phyloP scores from a whole-genome alignment of 352 stramenopile genomes.

The Aphanomyces stellatus region DNA sequence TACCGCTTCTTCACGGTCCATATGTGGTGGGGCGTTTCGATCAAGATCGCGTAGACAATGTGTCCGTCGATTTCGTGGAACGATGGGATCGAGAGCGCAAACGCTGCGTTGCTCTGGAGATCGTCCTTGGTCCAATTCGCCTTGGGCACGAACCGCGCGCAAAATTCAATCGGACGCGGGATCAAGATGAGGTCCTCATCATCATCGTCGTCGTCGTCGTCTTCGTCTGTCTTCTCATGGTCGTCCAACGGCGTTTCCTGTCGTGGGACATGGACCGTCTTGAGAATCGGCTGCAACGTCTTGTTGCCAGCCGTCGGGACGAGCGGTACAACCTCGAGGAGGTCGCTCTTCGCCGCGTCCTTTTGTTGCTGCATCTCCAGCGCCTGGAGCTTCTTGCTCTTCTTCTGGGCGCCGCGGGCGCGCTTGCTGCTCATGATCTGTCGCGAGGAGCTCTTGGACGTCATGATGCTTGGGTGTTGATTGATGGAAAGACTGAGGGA shows the following conservation, averaged over 20 bases:
- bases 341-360: neutral
- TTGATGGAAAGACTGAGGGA: neutral
- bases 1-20: slow-evolving; percentile 62
- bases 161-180: slow-evolving; percentile 48
- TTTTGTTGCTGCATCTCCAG: neutral
- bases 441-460: neutral
- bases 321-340: neutral
- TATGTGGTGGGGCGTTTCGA: slow-evolving; percentile 32
- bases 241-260: neutral
- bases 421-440: slow-evolving; percentile 15
- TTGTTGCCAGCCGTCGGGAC: neutral
- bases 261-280: neutral
- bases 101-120: slow-evolving; percentile 24
- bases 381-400: slow-evolving; percentile 5
- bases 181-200: slow-evolving; percentile 45
- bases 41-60: slow-evolving; percentile 46
- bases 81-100: slow-evolving; percentile 41
- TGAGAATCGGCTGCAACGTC: neutral
- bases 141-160: slow-evolving; percentile 38
- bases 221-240: slow-evolving; percentile 19
- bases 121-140: slow-evolving; percentile 17
- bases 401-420: neutral
- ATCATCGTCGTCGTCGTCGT: slow-evolving; percentile 34
- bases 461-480: neutral
- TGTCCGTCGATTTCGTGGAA: slow-evolving; percentile 63